Base-by-base conservation (phyloP, 83 land plant genomes). In the Diphasiastrum complanatum region DNA sequence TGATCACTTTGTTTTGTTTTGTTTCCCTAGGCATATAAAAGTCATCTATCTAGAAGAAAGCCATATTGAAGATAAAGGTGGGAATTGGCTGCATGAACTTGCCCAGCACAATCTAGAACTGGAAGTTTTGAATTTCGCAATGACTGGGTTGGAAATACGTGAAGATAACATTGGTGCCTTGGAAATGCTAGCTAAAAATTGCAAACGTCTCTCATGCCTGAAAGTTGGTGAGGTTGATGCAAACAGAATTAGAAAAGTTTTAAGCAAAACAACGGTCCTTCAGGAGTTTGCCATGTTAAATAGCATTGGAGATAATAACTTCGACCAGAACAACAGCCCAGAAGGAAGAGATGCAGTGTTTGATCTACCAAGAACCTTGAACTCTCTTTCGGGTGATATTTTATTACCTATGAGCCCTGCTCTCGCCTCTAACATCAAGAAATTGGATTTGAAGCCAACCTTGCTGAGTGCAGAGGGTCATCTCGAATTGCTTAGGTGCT, bases 1-100 rank as follows among this genome's bases (percentile, higher is more conserved):
- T n/a, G n/a, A n/a, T 26, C 46, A 6, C 8, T 60, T 18, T 60
- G 60, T 27, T 50, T n/a, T 22, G 33, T 45, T 1, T 56, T 69
- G 78, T 31, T 56, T 58, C 34, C 48, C n/a, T n/a, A n/a, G n/a
- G n/a, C n/a, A n/a, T n/a, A n/a, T 76, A 28, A 76, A 56, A 61
- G 65, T 51, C 8, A 24, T 76, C 33, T 58, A 45, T 54, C 37
- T 76, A 31, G 79, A 76, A 35, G 79, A 76, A 5, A 76, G 79
- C 64, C 33, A 16, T 2, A 73, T 76, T 22, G 26, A 33, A 22
- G 79, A 76, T 40, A 35, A 38, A 34, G 64, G 64, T 32, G 76
- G 70, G 33, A 64, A 51, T 11, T 76, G 79, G 79, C 34, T 76
- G 1, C 64, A 65, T 43, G 70, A 65, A 36, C 65, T 76, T 34